Percentiles rank a stretch among this genome's conserved stretches.
These are phyloP conservation scores for Penicillium herquei DNA, from an alignment of 495 filamentous ascomycete species.

Conservation along the genomic window DNA sequence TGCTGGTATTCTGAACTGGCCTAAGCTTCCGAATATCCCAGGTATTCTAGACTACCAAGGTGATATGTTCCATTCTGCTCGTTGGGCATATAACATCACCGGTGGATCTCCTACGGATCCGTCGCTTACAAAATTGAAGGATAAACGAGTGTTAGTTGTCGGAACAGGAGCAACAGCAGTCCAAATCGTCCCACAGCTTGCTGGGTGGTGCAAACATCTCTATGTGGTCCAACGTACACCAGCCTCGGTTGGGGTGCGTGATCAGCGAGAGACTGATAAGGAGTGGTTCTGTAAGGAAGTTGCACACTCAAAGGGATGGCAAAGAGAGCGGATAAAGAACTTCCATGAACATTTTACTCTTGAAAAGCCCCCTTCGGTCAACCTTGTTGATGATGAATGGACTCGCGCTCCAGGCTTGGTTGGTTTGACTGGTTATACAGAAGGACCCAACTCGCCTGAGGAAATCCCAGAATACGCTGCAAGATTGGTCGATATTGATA, in stretches of 20 bases:
- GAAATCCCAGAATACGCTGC: background rate
- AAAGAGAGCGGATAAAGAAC: constrained; percentile 17
- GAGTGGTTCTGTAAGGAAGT: constrained; percentile 42
- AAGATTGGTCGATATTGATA: constrained; percentile 6
- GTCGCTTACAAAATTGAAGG: constrained; percentile 32
- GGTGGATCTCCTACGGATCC: constrained; percentile 51
- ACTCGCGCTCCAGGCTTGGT: constrained; percentile 17
- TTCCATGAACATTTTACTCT: constrained; percentile 27
- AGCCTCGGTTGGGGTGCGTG: constrained; percentile 46
- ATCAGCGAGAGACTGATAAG: constrained; percentile 47
- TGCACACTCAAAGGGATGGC: constrained; percentile 43
- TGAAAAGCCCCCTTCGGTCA: background rate
- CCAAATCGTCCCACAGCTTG: constrained; percentile 39
- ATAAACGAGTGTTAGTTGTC: constrained; percentile 47
- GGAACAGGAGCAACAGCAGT: constrained; percentile 49
- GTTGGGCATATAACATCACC: constrained; percentile 46
- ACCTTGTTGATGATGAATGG: constrained; percentile 46
- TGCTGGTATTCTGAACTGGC: constrained; percentile 11
- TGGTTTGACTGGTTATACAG: background rate
- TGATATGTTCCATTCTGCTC: constrained; percentile 39
- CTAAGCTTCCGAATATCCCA: constrained; percentile 27
- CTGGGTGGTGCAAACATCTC: constrained; percentile 30
- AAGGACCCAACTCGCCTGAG: background rate
- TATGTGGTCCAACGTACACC: constrained; percentile 54
- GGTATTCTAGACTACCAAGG: constrained; percentile 21